phyloP scores from a whole-genome alignment of 768 basidiomycete genomes.

The Agaricus bisporus region DNA sequence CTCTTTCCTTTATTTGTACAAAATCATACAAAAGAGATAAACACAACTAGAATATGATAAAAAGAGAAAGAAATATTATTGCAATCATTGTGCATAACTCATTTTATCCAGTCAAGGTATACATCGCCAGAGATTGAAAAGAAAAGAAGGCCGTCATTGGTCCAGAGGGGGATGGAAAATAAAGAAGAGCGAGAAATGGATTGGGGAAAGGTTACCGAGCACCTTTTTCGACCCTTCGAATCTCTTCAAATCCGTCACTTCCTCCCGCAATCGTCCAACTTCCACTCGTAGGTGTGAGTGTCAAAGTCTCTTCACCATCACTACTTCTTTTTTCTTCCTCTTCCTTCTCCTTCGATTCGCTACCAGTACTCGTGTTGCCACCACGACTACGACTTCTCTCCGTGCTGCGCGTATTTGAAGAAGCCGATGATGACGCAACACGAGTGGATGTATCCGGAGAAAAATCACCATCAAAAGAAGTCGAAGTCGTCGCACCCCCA shows the following conservation, averaged over 20 bases:
- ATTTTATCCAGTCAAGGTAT: too few relatives aligned
- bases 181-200: neutral
- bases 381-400: neutral
- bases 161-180: neutral
- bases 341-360: neutral
- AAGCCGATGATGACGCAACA: neutral
- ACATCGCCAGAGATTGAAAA: too few relatives aligned
- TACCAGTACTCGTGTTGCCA: neutral
- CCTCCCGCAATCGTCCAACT: conserved; percentile 65
- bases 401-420: neutral
- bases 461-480: too few relatives aligned
- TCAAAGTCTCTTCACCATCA: neutral
- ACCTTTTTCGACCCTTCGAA: conserved; percentile 7
- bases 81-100: too few relatives aligned
- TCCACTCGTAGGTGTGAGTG: conserved; percentile 42
- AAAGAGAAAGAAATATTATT: neutral
- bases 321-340: neutral
- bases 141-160: neutral
- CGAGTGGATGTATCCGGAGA: neutral
- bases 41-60: too few relatives aligned
- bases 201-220: neutral
- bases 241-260: conserved; percentile 11
- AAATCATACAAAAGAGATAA: too few relatives aligned
- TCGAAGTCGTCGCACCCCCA: conserved; percentile 25
- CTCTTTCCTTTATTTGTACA: too few relatives aligned